Conservation (phyloP, 2,329 filamentous ascomycete genomes). For the Aspergillus pseudoglaucus region DNA sequence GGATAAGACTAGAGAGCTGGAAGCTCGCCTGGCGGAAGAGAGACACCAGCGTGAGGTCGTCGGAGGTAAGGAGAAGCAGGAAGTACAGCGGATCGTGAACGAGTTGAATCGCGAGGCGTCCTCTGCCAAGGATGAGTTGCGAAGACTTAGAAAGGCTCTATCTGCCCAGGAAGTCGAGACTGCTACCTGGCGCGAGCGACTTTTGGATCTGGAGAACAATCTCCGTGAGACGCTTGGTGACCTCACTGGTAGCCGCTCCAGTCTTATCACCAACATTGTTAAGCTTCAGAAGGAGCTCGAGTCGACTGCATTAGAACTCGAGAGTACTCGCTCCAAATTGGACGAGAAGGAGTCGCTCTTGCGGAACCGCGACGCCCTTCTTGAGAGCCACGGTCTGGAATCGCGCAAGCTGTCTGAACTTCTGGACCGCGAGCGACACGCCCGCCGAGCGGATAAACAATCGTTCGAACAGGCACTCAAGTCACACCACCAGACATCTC, state of each 20-base stretch:
- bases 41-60: conserved; percentile 80
- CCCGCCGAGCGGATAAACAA: conserved; percentile 77
- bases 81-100: conserved; percentile 87
- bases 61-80: conserved; percentile 83
- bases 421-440: conserved; percentile 82
- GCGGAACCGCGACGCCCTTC: conserved; percentile 77
- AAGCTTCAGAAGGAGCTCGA: conserved; percentile 86
- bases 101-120: conserved; percentile 83
- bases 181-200: conserved; percentile 80
- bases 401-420: conserved; percentile 76
- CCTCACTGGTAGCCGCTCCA: conserved; percentile 76
- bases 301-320: conserved; percentile 73
- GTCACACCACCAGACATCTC: conserved; percentile 78
- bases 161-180: conserved; percentile 82
- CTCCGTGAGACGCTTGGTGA: conserved; percentile 82
- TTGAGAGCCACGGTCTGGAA: conserved; percentile 85
- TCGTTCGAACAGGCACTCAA: conserved; percentile 85
- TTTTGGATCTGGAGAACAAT: conserved; percentile 84
- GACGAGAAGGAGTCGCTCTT: conserved; percentile 89
- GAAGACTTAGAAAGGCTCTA: conserved; percentile 74
- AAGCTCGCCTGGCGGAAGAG: conserved; percentile 70
- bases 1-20: conserved; percentile 65
- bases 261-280: conserved; percentile 76
- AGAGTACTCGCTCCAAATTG: conserved; percentile 66
- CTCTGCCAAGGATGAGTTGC: conserved; percentile 75